phyloP scores from a whole-genome alignment of 805 yeast species.

The Lachancea nothofagi region DNA sequence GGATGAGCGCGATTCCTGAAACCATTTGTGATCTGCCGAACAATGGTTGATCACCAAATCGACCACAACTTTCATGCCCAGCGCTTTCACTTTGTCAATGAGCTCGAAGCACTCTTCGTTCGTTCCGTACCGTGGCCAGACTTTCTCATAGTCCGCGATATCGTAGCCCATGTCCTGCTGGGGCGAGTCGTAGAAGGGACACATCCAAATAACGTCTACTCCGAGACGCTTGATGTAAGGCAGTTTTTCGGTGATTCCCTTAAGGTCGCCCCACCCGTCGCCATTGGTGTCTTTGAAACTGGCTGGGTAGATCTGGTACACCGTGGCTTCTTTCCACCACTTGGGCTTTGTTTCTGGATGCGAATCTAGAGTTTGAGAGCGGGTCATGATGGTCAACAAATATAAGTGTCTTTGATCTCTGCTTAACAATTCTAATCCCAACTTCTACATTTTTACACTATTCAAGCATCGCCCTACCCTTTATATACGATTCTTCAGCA shows the following conservation, averaged over 20 bases:
- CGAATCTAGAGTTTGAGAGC: neutral
- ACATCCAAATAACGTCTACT: conserved; percentile 49
- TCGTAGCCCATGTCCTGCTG: conserved; percentile 62
- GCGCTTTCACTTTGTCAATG: conserved; percentile 41
- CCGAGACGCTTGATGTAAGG: conserved; percentile 48
- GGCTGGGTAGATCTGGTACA: conserved; percentile 59
- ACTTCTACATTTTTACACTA: too few species aligned
- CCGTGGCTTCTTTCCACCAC: conserved; percentile 54
- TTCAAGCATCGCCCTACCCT: too few species aligned
- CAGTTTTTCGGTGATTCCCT: conserved; percentile 46
- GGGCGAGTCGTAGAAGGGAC: conserved; percentile 54
- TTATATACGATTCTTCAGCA: too few species aligned
- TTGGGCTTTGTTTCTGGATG: conserved; percentile 15
- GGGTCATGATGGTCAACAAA: neutral
- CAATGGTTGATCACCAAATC: conserved; percentile 58
- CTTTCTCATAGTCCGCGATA: conserved; percentile 46
- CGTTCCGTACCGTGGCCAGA: conserved; percentile 50
- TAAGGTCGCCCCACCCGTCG: conserved; percentile 55
- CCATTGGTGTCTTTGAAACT: conserved; percentile 53
- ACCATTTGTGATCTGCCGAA: conserved; percentile 51
- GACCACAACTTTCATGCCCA: conserved; percentile 47
- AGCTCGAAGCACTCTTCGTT: conserved; percentile 47
- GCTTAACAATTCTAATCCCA: too few species aligned
- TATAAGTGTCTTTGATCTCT: too few species aligned
- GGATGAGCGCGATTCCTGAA: conserved; percentile 48